Conservation (phyloP, 78 protist genomes). For the Dictyostelium capitatum region DNA sequence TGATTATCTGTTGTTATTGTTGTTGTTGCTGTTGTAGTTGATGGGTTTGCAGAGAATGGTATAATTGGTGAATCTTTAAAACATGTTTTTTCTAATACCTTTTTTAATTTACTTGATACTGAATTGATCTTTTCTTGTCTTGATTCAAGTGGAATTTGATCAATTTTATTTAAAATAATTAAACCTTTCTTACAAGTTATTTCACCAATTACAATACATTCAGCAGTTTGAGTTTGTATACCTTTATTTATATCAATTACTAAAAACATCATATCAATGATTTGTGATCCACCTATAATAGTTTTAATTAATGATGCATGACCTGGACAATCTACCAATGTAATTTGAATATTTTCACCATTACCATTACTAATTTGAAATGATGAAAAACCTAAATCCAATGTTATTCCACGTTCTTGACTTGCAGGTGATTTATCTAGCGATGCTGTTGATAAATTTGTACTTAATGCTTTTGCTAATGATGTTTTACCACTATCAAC, state of each 20-base stretch:
- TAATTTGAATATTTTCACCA: constrained; percentile 87
- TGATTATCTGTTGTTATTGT: not conserved
- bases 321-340: constrained; percentile 99
- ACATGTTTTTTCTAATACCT: constrained; percentile 70
- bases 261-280: constrained; percentile 97
- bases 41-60: constrained; percentile 36
- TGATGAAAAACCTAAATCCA: constrained; percentile 98
- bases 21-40: not conserved
- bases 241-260: constrained; percentile 98
- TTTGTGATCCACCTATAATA: constrained; percentile 99
- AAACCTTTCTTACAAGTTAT: constrained; percentile 88
- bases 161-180: constrained; percentile 96
- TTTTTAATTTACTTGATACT: constrained; percentile 19
- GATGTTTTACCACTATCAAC: constrained; percentile 98
- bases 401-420: constrained; percentile 97
- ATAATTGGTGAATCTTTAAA: constrained; percentile 38
- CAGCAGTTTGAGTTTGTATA: constrained; percentile 99
- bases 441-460: constrained; percentile 93
- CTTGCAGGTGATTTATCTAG: constrained; percentile 97
- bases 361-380: constrained; percentile 50
- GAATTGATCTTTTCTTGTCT: constrained; percentile 69
- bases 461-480: constrained; percentile 92
- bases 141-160: constrained; percentile 80
- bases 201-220: constrained; percentile 98
- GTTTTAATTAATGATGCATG: constrained; percentile 99